These are phyloP conservation scores for Theileria parva DNA, from an alignment of 169 alveolate genomes.

Conservation along the genomic window DNA sequence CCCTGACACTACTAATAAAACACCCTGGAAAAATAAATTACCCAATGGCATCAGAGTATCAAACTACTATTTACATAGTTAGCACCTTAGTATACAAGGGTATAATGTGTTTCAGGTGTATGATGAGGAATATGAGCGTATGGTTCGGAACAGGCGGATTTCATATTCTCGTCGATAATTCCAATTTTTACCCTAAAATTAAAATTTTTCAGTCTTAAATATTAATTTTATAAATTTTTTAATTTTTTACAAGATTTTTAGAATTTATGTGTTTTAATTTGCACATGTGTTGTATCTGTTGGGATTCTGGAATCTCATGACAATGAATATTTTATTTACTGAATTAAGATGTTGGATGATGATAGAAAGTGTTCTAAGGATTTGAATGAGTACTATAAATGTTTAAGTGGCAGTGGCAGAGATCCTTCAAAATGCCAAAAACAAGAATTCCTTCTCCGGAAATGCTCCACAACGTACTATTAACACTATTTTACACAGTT, in stretches of 20 bases:
- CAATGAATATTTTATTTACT: background rate
- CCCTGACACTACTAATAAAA: constrained; percentile 21
- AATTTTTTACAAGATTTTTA: background rate
- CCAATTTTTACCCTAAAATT: too few relatives aligned
- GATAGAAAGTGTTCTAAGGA: constrained; percentile 52
- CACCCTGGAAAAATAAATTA: constrained; percentile 74
- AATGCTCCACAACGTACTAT: constrained; percentile 48
- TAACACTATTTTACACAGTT: background rate
- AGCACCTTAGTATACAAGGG: background rate
- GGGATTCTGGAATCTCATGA: background rate
- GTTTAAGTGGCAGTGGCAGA: constrained; percentile 54
- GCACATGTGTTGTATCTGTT: background rate
- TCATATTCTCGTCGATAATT: background rate
- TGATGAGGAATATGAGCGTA: constrained; percentile 67
- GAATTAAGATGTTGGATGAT: constrained; percentile 8
- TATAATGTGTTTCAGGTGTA: constrained; percentile 47
- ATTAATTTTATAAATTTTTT: too few relatives aligned
- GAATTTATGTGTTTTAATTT: background rate
- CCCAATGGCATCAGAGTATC: constrained; percentile 75
- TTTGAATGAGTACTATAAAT: constrained; percentile 41
- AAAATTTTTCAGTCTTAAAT: too few relatives aligned
- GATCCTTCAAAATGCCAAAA: constrained; percentile 56
- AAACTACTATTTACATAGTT: background rate
- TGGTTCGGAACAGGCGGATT: background rate
- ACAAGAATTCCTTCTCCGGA: constrained; percentile 37